These are phyloP conservation scores for Podospora australis DNA, from an alignment of 495 filamentous ascomycete genomes.

Conservation along the genomic window DNA sequence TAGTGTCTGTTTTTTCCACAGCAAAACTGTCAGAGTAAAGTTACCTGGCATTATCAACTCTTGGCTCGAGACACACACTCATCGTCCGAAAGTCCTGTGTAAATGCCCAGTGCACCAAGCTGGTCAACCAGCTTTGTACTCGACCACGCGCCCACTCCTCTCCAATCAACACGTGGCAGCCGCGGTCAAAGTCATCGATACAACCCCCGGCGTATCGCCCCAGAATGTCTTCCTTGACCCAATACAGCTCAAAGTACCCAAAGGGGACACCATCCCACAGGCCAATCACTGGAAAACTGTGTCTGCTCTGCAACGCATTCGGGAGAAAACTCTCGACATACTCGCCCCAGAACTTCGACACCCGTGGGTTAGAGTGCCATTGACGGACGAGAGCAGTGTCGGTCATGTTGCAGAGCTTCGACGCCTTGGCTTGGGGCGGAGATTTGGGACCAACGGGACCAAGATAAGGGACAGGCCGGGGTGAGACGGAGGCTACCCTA, in stretches of 20 bases:
- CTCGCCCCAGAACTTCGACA: conserved; percentile 74
- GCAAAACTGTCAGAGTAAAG: conserved; percentile 21
- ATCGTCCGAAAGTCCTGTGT: conserved; percentile 75
- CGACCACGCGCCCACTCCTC: conserved; percentile 88
- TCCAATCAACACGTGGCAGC: conserved; percentile 81
- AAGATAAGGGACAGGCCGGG: conserved; percentile 45
- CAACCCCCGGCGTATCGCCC: conserved; percentile 55
- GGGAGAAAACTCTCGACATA: conserved; percentile 62
- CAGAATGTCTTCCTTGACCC: conserved; percentile 88
- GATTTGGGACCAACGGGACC: conserved; percentile 44
- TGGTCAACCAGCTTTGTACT: conserved; percentile 73
- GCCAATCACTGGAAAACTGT: conserved; percentile 88
- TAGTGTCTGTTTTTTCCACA: conserved; percentile 3
- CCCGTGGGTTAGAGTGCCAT: conserved; percentile 88
- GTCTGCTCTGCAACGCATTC: conserved; percentile 53
- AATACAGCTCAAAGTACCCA: conserved; percentile 97
- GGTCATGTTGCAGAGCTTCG: conserved; percentile 30
- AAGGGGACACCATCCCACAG: conserved; percentile 95
- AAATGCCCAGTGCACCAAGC: conserved; percentile 79
- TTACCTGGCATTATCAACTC: conserved; percentile 87
- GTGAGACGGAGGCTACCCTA: conserved; percentile 61
- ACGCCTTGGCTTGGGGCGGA: too few species aligned
- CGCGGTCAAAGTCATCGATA: conserved; percentile 76
- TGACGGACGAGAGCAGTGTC: conserved; percentile 74
- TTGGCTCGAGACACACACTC: conserved; percentile 76